Base-by-base conservation (phyloP, 2,329 filamentous ascomycete genomes). In the Colletotrichum scovillei region DNA sequence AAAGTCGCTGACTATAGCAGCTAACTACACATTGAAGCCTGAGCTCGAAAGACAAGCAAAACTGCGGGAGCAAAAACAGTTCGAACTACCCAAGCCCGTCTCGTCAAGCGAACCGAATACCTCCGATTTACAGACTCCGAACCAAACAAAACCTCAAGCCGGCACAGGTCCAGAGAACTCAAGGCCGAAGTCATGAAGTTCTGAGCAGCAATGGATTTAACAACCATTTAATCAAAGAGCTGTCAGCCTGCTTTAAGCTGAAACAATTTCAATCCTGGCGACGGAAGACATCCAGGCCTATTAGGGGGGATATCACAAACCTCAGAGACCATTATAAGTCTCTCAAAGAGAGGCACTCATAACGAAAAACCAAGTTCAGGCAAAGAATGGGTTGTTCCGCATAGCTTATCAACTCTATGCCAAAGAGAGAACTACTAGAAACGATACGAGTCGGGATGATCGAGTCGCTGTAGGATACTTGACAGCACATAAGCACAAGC, bases 1-100 rank as follows among this genome's bases (percentile, higher is more conserved):
- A n/a, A 56, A 49, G 19, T n/a, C 35, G 12, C 35, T 71, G 14
- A 69, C 14, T n/a, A 32, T 57, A 22, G 8, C 49, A 73, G 71
- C 71, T 28, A 58, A 56, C 12, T 71, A 73, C 24, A 73, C 71
- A 19, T 35, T 73, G 19, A 66, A 66, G 62, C 71, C 71, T 12
- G 62, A 14, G 19, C 56, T 73, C 14, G 56, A 73, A 66, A 49
- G 70, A 38, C 71, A 73, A n/a, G 46, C 62, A 49, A 71, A 30
- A n/a, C 49, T 69, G 24, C 66, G 69, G 9, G 66, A 58, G 7
- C 35, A 52, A 14, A 67, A 32, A 16, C 55, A 70, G 11, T 42
- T 42, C 5, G 26, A 52, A 19, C 35, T 57, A 22, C 64, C 52
- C 5, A 42, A 53, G 24, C 30, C 55, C 24, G 16, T 26, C 22